Evolutionary conservation across 164 flowering plant species (phyloP).

Genomic region (Vitis vinifera): DNA sequence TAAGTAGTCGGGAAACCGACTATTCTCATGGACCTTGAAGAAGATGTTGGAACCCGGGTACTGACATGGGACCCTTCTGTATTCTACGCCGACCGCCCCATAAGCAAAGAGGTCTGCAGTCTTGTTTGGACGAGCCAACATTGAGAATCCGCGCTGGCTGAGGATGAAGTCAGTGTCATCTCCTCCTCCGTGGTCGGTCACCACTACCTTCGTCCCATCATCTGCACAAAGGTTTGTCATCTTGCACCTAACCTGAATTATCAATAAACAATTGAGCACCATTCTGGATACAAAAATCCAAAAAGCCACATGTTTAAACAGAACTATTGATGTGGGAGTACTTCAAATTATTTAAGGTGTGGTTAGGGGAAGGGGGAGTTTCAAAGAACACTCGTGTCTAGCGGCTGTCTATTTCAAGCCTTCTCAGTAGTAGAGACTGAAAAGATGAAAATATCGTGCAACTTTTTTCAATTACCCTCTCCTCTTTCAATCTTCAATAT

Average conservation of each 20-base stretch:
- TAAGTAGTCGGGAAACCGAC: constrained; percentile 62
- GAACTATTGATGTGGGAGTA: too few species aligned
- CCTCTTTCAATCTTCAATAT: too few species aligned
- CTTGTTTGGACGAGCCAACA: constrained; percentile 45
- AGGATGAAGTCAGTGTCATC: constrained; percentile 82
- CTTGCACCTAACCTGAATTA: constrained; percentile 70
- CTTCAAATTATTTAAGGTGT: too few species aligned
- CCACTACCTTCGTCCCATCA: constrained; percentile 62
- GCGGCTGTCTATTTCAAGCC: too few species aligned
- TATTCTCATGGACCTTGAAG: constrained; percentile 65
- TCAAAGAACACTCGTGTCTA: too few species aligned
- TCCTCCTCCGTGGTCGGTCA: constrained; percentile 82
- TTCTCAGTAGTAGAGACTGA: too few species aligned
- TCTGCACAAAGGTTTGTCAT: constrained; percentile 48
- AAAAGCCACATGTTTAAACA: too few species aligned
- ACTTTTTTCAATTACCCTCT: too few species aligned
- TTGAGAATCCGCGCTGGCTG: constrained; percentile 52
- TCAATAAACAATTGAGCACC: constrained; percentile 3
- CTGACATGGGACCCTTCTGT: constrained; percentile 60
- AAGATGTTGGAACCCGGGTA: constrained; percentile 47
- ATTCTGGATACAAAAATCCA: background rate
- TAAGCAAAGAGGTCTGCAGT: constrained; percentile 43
- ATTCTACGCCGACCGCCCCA: constrained; percentile 81
- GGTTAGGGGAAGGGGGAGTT: too few species aligned
- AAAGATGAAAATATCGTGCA: too few species aligned